Evolutionary conservation across 1,284 basidiomycete genomes (phyloP), one percentile per base, ranked within the genome.

Genomic region (Calocybe gambosa): DNA sequence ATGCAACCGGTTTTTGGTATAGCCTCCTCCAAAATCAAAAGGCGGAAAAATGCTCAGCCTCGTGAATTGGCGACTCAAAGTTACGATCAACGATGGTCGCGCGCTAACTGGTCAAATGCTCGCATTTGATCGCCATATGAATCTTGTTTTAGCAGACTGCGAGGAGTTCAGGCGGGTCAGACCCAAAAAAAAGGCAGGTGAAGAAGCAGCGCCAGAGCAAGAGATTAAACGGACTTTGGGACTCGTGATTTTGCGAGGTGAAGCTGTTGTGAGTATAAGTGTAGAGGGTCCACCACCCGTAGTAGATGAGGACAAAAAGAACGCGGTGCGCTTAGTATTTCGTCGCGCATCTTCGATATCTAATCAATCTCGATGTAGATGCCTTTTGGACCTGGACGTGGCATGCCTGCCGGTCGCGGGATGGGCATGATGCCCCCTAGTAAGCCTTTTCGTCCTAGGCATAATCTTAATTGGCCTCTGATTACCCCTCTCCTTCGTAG

Each of bases 91-190:
- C 81, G 96, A 99, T 70, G 93, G 93, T 49, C 89, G 96, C 62
- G 82, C 90, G 49, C 76, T 99, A 58, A 92, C 91, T 37, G 96
- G 96, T 39, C 96, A 98, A 71, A 95, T 99, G 88, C 86, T 99
- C 62, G 96, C 96, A 42, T 99, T 98, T 65, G 96, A 99, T 75
- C 87, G 90, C 61, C 96, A 99, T 72, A 99, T 99, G 95, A 99
- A 99, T 71, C 78, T 99, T 57, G 96, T 99, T 42, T 74, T 99
- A 46, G 93, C 94, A 10, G 95, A 99, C 58, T 96, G 93, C 63
- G 93, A 96, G 70, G 95, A 96, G 67, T 96, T 96, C 64, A 73
- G 93, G 60, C 83, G 88, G 53, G 82, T 96, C 39, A 82, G 87
- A 55, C 85, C 86, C 39, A 91, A 92, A 71, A 89, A 88, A 73